phyloP scores from a whole-genome alignment of 1,139 yeast genomes.

The Candida dubliniensis region DNA sequence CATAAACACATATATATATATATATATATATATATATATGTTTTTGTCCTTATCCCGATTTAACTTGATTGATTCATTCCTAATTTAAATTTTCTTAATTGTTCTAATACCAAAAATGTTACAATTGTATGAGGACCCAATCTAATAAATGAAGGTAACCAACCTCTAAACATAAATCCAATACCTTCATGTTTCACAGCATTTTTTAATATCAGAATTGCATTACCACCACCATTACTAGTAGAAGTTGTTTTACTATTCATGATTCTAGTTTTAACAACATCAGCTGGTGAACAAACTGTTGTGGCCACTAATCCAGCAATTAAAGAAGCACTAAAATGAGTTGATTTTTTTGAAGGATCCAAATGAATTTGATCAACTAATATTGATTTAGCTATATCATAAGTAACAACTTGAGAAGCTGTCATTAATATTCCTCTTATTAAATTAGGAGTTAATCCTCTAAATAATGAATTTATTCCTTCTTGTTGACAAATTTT shows the following conservation, averaged over 20 bases:
- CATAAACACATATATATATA: neutral
- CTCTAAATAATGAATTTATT: conserved; percentile 61
- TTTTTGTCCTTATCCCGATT: neutral
- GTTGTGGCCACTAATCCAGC: conserved; percentile 91
- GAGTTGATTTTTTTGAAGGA: conserved; percentile 66
- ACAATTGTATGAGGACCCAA: conserved; percentile 89
- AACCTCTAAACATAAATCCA: conserved; percentile 82
- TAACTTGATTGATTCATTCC: conserved; percentile 39
- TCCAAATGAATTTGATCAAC: conserved; percentile 54
- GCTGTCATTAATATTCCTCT: conserved; percentile 90
- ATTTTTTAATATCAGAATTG: conserved; percentile 48
- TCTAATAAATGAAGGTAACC: conserved; percentile 86
- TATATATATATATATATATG: neutral
- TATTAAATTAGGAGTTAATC: conserved; percentile 72
- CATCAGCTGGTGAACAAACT: conserved; percentile 90
- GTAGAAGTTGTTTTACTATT: conserved; percentile 47
- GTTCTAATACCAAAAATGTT: conserved; percentile 79
- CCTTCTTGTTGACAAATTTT: conserved; percentile 67
- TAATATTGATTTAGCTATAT: conserved; percentile 64
- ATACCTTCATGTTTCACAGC: conserved; percentile 73
- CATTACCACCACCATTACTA: conserved; percentile 37
- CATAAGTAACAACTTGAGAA: conserved; percentile 87
- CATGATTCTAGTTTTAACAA: conserved; percentile 86
- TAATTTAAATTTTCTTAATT: conserved; percentile 58
- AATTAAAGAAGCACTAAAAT: conserved; percentile 70